Percentiles rank a stretch among this genome's conserved stretches.
Conservation (phyloP, 2,329 filamentous ascomycete species). For the Graphilbum fragrans region DNA sequence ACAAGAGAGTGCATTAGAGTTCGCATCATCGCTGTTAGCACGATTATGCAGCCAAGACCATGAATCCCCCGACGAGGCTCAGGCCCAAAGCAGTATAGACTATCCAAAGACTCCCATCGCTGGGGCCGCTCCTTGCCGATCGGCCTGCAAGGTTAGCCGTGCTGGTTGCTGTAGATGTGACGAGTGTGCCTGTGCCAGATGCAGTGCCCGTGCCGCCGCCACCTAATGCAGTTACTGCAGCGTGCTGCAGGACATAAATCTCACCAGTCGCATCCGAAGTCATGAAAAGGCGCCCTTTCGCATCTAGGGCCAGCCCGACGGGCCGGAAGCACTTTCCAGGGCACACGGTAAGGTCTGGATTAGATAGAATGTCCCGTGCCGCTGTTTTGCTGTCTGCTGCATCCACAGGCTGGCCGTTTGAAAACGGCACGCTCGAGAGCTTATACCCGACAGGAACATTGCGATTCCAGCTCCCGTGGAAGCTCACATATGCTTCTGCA, state of each 20-base stretch:
- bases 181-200: slow-evolving; percentile 5
- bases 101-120: slow-evolving; percentile 7
- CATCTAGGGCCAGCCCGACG: slow-evolving; percentile 42
- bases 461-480: slow-evolving; percentile 57
- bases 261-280: slow-evolving; percentile 52
- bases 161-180: slow-evolving; percentile 6
- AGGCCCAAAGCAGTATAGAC: slow-evolving; percentile 8
- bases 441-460: slow-evolving; percentile 32
- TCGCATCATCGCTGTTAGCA: too few relatives aligned
- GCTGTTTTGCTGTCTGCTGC: slow-evolving; percentile 30
- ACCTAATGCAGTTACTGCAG: slow-evolving; percentile 10
- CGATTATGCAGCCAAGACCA: background rate
- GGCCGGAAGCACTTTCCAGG: slow-evolving; percentile 49
- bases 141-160: slow-evolving; percentile 8
- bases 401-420: slow-evolving; percentile 27
- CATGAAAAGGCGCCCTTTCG: slow-evolving; percentile 45
- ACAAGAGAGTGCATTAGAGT: too few relatives aligned
- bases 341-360: slow-evolving; percentile 38
- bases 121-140: slow-evolving; percentile 7
- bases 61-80: slow-evolving; percentile 9
- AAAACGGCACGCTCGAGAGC: slow-evolving; percentile 28
- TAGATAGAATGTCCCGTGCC: slow-evolving; percentile 40
- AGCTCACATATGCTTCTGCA: slow-evolving; percentile 51
- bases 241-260: slow-evolving; percentile 40
- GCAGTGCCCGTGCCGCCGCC: slow-evolving; percentile 1